Conservation (phyloP, 1,139 yeast genomes). For the Yamadazyma conglobata region DNA sequence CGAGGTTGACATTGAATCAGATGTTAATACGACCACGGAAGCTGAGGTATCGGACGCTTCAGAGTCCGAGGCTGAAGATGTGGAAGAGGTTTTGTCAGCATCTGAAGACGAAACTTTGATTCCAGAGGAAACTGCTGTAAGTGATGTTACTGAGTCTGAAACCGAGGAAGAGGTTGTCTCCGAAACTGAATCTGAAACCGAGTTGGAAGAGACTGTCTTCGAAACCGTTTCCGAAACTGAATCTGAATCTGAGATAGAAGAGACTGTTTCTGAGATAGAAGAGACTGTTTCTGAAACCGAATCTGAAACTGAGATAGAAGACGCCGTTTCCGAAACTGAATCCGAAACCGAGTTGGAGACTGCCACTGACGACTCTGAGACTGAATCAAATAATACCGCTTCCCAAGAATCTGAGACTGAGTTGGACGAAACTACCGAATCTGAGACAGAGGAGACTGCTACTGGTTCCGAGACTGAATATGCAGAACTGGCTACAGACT, state of each 20-base stretch:
- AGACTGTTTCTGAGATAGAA: constrained; percentile 4
- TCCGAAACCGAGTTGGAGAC: constrained; percentile 5
- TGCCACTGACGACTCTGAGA: neutral
- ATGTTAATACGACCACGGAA: no score
- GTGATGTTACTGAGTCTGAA: constrained; percentile 5
- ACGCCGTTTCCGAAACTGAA: constrained; percentile 5
- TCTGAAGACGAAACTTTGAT: no score
- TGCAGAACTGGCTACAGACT: no score
- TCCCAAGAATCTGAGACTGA: constrained; percentile 1
- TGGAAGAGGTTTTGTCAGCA: no score
- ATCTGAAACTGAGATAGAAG: constrained; percentile 6
- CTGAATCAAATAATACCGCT: no score
- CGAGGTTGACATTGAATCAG: constrained; percentile 1
- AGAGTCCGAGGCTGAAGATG: constrained; percentile 2
- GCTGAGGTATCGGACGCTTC: constrained; percentile 1
- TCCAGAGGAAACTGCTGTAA: constrained; percentile 7
- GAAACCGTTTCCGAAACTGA: constrained; percentile 3
- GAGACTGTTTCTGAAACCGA: constrained; percentile 1
- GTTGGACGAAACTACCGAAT: neutral
- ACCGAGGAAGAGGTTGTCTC: constrained; percentile 6
- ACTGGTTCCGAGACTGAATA: no score
- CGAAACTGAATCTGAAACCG: constrained; percentile 3
- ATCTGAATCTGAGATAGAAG: constrained; percentile 5
- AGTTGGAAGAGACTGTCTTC: constrained; percentile 1
- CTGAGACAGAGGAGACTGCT: neutral